Percentiles rank a stretch among this genome's conserved stretches.
Evolutionary conservation across 2,329 filamentous ascomycete genomes (phyloP).

Genomic region (Zymoseptoria tritici): DNA sequence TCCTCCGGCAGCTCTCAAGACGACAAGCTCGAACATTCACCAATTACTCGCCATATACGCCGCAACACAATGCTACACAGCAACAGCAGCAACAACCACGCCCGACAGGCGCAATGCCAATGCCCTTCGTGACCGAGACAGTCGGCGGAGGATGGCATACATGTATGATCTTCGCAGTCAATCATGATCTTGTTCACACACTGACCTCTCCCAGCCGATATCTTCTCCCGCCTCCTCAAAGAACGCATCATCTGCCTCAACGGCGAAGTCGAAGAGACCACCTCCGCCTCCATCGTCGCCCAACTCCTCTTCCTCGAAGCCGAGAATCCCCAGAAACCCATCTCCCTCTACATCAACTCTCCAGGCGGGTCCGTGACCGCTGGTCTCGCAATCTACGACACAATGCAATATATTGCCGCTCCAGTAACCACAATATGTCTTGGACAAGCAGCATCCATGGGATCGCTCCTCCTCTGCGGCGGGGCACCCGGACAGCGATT

Average conservation of each 20-base stretch:
- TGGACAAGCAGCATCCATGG: slow-evolving; percentile 93
- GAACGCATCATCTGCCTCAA: slow-evolving; percentile 94
- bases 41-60: slow-evolving; percentile 16
- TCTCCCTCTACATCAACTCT: slow-evolving; percentile 96
- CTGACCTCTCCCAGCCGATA: slow-evolving; percentile 29
- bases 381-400: slow-evolving; percentile 86
- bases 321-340: slow-evolving; percentile 87
- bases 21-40: slow-evolving; percentile 10
- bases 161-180: too few species aligned
- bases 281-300: slow-evolving; percentile 89
- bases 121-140: slow-evolving; percentile 46
- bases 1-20: slow-evolving; percentile 10
- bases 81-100: slow-evolving; percentile 14
- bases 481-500: slow-evolving; percentile 79
- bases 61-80: slow-evolving; percentile 20
- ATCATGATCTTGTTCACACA: too few species aligned
- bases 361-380: slow-evolving; percentile 90
- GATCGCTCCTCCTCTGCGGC: slow-evolving; percentile 76
- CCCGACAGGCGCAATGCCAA: slow-evolving; percentile 37
- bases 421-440: slow-evolving; percentile 93
- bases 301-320: slow-evolving; percentile 97
- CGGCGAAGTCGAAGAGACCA: slow-evolving; percentile 79
- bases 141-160: slow-evolving; percentile 46
- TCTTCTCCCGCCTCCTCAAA: slow-evolving; percentile 42
- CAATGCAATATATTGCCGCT: slow-evolving; percentile 92